A percentile compares a stretch with the other conserved stretches of the same genome.
Conservation (phyloP, 164 flowering plant species). For the Chloranthus sessilifolius region DNA sequence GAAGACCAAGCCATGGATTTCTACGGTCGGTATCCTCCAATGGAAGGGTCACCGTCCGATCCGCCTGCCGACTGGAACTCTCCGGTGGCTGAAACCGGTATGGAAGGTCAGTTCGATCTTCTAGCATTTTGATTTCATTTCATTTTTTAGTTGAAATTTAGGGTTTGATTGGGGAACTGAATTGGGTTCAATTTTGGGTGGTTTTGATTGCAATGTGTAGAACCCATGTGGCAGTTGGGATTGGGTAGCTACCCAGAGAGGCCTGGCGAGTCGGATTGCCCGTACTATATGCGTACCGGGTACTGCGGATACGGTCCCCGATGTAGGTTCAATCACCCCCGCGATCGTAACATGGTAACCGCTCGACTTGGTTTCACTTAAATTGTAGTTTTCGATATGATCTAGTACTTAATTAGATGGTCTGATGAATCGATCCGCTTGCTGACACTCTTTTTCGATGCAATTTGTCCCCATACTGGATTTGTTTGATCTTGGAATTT, state of each 20-base stretch:
- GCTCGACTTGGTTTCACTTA: neutral
- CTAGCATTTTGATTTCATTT: constrained; percentile 7
- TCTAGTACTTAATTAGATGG: constrained; percentile 7
- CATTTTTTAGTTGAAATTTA: constrained; percentile 10
- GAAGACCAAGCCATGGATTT: constrained; percentile 38
- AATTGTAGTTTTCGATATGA: constrained; percentile 2
- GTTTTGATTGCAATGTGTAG: constrained; percentile 30
- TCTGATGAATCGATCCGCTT: no score
- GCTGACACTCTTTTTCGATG: neutral
- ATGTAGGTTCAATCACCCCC: constrained; percentile 90
- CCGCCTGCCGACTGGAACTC: constrained; percentile 33
- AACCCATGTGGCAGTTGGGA: constrained; percentile 54
- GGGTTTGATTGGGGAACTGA: constrained; percentile 17
- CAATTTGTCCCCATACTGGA: neutral
- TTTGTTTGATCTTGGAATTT: constrained; percentile 1
- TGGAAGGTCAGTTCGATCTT: constrained; percentile 45
- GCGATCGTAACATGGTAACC: constrained; percentile 39
- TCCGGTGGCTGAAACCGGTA: constrained; percentile 39
- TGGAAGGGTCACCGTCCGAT: constrained; percentile 46
- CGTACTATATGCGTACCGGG: constrained; percentile 79
- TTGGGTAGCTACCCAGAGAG: constrained; percentile 71
- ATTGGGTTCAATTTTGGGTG: neutral
- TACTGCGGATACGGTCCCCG: constrained; percentile 71
- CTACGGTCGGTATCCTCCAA: constrained; percentile 38
- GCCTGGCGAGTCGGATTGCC: constrained; percentile 63